phyloP scores from a whole-genome alignment of 169 alveolate genomes.

The Babesia microti region DNA sequence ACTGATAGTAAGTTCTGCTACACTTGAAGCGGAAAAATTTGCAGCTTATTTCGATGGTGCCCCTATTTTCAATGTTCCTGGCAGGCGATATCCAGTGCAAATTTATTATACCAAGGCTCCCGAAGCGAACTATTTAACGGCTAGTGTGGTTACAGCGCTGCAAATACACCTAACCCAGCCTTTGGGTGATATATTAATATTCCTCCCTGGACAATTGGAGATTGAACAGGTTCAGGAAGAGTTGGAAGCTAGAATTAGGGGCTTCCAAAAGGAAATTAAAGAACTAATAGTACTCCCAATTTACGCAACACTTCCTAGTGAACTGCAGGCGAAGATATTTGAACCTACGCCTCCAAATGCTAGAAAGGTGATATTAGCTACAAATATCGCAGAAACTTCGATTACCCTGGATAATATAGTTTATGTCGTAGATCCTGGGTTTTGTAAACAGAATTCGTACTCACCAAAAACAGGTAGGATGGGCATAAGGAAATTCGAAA shows the following conservation, averaged over 20 bases:
- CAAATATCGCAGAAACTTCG: conserved; percentile 99
- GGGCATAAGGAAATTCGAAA: too few relatives aligned
- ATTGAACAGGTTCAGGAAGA: conserved; percentile 86
- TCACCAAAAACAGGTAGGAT: conserved; percentile 89
- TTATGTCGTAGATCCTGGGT: conserved; percentile 94
- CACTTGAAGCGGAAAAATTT: conserved; percentile 97
- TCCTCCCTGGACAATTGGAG: conserved; percentile 98
- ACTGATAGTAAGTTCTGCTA: conserved; percentile 87
- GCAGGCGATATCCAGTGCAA: conserved; percentile 93
- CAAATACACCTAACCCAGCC: conserved; percentile 98
- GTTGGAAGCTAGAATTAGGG: conserved; percentile 70
- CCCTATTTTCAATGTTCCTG: conserved; percentile 89
- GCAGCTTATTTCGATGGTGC: conserved; percentile 91
- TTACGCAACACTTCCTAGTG: conserved; percentile 96
- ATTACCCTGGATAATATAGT: conserved; percentile 96
- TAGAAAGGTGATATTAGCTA: conserved; percentile 93
- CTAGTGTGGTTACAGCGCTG: conserved; percentile 92
- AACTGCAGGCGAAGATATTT: conserved; percentile 94
- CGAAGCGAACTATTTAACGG: conserved; percentile 98
- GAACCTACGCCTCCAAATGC: conserved; percentile 84
- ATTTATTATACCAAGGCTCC: conserved; percentile 96
- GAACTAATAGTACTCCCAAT: conserved; percentile 92
- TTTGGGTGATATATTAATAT: conserved; percentile 95
- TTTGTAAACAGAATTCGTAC: conserved; percentile 91
- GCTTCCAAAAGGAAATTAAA: conserved; percentile 82